phyloP scores from a whole-genome alignment of 164 flowering plant species.

The Paratinospora sagittata region DNA sequence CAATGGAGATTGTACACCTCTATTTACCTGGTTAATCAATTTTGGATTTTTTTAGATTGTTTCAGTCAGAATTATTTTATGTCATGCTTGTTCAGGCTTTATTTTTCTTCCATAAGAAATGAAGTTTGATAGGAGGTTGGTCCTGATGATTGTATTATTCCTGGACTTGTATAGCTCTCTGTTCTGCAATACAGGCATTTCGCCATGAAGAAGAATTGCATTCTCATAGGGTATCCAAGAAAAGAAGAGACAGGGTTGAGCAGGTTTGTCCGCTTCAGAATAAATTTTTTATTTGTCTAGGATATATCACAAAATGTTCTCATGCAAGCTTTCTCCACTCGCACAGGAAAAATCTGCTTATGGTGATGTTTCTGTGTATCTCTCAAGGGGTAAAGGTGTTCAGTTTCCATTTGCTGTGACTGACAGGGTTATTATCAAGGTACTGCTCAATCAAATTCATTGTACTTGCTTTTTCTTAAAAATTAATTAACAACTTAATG shows the following conservation, averaged over 20 bases:
- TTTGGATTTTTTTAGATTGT: background rate
- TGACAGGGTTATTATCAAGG: constrained; percentile 88
- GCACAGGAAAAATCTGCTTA: constrained; percentile 58
- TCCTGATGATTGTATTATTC: constrained; percentile 9
- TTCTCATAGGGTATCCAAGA: constrained; percentile 47
- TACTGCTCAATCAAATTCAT: constrained; percentile 17
- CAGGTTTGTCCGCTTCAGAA: constrained; percentile 44
- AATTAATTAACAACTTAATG: background rate
- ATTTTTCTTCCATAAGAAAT: background rate
- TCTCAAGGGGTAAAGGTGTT: constrained; percentile 68
- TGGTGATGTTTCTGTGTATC: constrained; percentile 51
- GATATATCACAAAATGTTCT: background rate
- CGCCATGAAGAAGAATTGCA: constrained; percentile 70
- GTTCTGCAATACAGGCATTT: constrained; percentile 79
- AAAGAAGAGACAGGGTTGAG: constrained; percentile 76
- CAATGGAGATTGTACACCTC: background rate
- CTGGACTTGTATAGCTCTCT: constrained; percentile 52
- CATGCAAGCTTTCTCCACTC: background rate
- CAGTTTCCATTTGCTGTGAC: constrained; percentile 86
- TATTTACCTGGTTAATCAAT: background rate
- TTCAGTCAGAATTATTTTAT: background rate
- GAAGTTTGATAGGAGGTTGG: background rate
- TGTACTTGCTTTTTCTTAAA: constrained; percentile 2
- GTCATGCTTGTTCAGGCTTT: constrained; percentile 30
- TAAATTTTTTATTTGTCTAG: background rate